Evolutionary conservation across 768 basidiomycete genomes (phyloP), one percentile per base, ranked within the genome.

Genomic region (Lactarius trivialis): DNA sequence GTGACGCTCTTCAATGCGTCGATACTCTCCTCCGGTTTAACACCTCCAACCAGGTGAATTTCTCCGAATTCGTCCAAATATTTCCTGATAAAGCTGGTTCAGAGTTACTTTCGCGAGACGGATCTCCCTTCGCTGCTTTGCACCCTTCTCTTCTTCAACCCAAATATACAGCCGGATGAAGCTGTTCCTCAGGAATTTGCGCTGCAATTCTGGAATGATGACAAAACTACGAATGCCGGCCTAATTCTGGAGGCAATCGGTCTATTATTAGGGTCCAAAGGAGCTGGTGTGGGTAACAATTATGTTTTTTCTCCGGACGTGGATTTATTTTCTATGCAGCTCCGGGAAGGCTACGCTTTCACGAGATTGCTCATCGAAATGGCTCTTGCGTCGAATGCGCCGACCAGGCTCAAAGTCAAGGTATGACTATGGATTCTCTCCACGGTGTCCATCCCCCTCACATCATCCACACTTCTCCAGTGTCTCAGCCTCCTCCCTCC

Each of bases 51-150:
- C 95, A 96, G 79, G 95, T 92, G 70, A 56, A 76, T 72, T 26
- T 32, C 21, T 14, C 30, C 50, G 17, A 12, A 12, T 37, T 37
- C n/a, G 45, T 41, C 48, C 15, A 51, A n/a, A 43, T 61, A 63
- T 9, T 57, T 37, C 48, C 55, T 73, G 62, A 69, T 69, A 52
- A 39, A 56, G 62, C 28, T 49, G 43, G 28, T 45, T 41, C 69
- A 99, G 93, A 97, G 93, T 71, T 98, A 97, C 77, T 97, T 99
- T 77, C 87, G 91, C 53, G 94, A 95, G 76, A 91, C 93, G 1
- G 73, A 88, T 64, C 76, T 95, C 67, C 81, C 87, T 66, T 73
- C 88, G 61, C 68, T 87, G 59, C 68, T 94, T 61, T 82, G 85
- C 65, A 84, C 81, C 30, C 80, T 88, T 26, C 79, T 89, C 49